Evolutionary conservation across 2,329 filamentous ascomycete genomes (phyloP).

Genomic region (Colletotrichum euphorbiae): DNA sequence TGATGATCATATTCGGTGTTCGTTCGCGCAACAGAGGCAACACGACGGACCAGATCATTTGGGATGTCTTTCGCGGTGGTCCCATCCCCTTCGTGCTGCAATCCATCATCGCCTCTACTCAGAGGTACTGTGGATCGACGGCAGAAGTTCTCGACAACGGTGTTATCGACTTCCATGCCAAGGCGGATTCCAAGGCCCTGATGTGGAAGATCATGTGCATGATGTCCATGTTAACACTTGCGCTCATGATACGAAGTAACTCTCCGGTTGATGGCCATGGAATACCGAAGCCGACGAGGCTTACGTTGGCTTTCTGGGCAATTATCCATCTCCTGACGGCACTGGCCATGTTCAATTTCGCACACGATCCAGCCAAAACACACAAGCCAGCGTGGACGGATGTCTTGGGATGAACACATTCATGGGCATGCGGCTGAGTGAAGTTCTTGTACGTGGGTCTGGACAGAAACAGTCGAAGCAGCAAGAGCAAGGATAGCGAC

Average conservation of each 20-base stretch:
- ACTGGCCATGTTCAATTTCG: constrained; percentile 5
- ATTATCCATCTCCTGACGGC: neutral
- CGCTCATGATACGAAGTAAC: neutral
- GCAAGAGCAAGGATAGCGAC: neutral
- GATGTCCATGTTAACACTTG: neutral
- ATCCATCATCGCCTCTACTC: neutral
- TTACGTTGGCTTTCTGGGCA: neutral
- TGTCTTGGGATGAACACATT: constrained; percentile 1
- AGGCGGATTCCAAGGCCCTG: neutral
- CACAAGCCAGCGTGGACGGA: constrained; percentile 14
- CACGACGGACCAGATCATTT: neutral
- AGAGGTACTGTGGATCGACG: neutral
- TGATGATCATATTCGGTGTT: too few species aligned
- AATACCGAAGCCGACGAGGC: neutral
- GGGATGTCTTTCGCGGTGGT: neutral
- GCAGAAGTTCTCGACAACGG: neutral
- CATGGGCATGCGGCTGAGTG: too few species aligned
- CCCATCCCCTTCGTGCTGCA: neutral
- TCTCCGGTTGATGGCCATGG: neutral
- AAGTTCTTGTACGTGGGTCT: too few species aligned
- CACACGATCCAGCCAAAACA: constrained; percentile 11
- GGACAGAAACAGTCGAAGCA: too few species aligned
- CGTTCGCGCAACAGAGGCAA: neutral
- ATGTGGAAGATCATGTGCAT: neutral
- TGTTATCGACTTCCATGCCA: constrained; percentile 5